Conservation (phyloP, 2,329 filamentous ascomycete genomes). For the Penicillium sp. region DNA sequence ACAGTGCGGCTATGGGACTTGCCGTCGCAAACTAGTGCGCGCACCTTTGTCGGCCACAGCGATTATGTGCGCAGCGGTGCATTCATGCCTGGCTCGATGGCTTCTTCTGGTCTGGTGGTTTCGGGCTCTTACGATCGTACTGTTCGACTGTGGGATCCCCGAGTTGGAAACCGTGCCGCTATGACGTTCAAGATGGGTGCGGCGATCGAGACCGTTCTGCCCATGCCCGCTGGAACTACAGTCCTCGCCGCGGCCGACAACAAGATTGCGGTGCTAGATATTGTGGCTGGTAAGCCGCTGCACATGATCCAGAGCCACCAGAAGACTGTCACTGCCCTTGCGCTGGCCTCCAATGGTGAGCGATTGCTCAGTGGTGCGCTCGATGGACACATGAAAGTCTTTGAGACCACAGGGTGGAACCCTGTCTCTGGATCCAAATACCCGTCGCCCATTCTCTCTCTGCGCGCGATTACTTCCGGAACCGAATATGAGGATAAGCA, state of each 20-base stretch:
- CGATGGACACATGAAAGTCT: constrained; percentile 96
- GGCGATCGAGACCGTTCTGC: constrained; percentile 82
- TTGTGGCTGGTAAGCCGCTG: constrained; percentile 84
- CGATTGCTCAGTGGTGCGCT: constrained; percentile 83
- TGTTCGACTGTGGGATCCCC: constrained; percentile 88
- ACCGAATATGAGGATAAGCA: constrained; percentile 77
- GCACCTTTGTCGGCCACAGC: constrained; percentile 78
- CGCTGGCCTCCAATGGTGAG: constrained; percentile 73
- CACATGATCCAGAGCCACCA: constrained; percentile 91
- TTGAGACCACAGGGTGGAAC: constrained; percentile 92
- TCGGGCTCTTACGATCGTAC: constrained; percentile 95
- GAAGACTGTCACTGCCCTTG: constrained; percentile 90
- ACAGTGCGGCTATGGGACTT: constrained; percentile 95
- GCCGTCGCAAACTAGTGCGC: constrained; percentile 70
- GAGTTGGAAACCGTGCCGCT: constrained; percentile 65
- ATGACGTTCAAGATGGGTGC: constrained; percentile 96
- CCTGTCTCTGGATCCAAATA: constrained; percentile 95
- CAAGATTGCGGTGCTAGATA: constrained; percentile 84
- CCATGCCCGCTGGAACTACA: constrained; percentile 81
- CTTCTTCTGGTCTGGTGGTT: constrained; percentile 68
- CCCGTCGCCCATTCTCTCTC: constrained; percentile 80
- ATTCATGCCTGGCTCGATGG: constrained; percentile 69
- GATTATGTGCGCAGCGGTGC: constrained; percentile 88
- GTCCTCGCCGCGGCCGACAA: constrained; percentile 82
- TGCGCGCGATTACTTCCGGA: constrained; percentile 71